A percentile compares a stretch with the other conserved stretches of the same genome.
phyloP scores from a whole-genome alignment of 1,139 yeast genomes.

The Kurtzmaniella quercitrusa region DNA sequence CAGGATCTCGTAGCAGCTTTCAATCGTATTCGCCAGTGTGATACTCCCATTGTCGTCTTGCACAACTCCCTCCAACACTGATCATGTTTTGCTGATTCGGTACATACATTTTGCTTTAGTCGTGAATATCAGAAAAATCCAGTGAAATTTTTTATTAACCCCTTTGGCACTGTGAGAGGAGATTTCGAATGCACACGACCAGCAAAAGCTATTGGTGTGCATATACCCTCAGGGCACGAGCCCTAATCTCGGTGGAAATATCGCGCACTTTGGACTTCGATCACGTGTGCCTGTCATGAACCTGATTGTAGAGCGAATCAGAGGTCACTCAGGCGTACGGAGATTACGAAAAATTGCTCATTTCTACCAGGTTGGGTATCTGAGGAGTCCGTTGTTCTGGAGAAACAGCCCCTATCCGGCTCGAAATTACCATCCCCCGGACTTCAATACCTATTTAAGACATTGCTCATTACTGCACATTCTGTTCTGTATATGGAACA shows the following conservation, averaged over 20 bases:
- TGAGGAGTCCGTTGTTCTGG: too few relatives aligned
- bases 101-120: constrained; percentile 13
- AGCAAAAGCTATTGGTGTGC: neutral
- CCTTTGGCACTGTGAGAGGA: constrained; percentile 2
- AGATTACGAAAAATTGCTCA: neutral
- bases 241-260: neutral
- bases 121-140: neutral
- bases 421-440: too few relatives aligned
- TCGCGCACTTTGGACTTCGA: neutral
- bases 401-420: too few relatives aligned
- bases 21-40: neutral
- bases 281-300: neutral
- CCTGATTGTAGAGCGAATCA: neutral
- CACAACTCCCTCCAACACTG: neutral
- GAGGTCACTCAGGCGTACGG: neutral
- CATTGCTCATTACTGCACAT: too few relatives aligned
- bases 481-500: too few relatives aligned
- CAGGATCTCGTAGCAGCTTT: neutral
- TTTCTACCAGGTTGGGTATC: too few relatives aligned
- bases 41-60: neutral
- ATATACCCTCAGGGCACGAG: constrained; percentile 1
- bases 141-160: constrained; percentile 7
- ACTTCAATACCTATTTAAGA: too few relatives aligned
- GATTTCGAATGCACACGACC: constrained; percentile 4
- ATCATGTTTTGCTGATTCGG: neutral